Percentiles rank a stretch among this genome's conserved stretches.
phyloP scores from a whole-genome alignment of 768 basidiomycete species.

The Roridomyces roridus region DNA sequence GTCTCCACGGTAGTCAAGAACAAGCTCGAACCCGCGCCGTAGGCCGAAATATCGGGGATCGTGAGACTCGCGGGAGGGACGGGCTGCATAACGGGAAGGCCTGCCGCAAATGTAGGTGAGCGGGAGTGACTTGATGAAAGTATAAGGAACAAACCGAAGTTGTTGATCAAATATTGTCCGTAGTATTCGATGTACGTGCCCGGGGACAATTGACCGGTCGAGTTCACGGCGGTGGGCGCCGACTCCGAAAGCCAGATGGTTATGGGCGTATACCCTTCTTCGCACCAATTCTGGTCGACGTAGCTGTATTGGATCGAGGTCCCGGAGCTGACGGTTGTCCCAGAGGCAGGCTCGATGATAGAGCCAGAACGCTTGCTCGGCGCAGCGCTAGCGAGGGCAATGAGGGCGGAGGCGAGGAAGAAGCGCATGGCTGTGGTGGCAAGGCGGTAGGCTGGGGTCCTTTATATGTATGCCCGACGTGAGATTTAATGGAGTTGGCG shows the following conservation, averaged over 20 bases:
- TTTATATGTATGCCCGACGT: background rate
- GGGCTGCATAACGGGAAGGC: background rate
- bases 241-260: constrained; percentile 7
- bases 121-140: no score
- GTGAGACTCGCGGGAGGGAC: constrained; percentile 1
- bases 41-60: constrained; percentile 5
- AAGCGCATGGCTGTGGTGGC: background rate
- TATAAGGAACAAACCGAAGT: constrained; percentile 12
- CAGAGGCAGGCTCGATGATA: background rate
- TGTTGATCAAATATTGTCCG: constrained; percentile 2
- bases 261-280: constrained; percentile 11
- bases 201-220: background rate
- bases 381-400: background rate
- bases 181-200: constrained; percentile 7
- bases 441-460: background rate
- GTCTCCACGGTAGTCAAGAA: constrained; percentile 5
- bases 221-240: constrained; percentile 1
- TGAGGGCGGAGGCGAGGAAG: background rate
- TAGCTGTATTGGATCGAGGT: constrained; percentile 3
- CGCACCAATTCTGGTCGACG: constrained; percentile 8
- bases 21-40: background rate
- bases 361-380: background rate
- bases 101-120: background rate
- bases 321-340: constrained; percentile 4
- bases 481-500: no score